Evolutionary conservation across 495 filamentous ascomycete genomes (phyloP), one percentile per base, ranked within the genome.

Genomic region (Xylaria telfairii): DNA sequence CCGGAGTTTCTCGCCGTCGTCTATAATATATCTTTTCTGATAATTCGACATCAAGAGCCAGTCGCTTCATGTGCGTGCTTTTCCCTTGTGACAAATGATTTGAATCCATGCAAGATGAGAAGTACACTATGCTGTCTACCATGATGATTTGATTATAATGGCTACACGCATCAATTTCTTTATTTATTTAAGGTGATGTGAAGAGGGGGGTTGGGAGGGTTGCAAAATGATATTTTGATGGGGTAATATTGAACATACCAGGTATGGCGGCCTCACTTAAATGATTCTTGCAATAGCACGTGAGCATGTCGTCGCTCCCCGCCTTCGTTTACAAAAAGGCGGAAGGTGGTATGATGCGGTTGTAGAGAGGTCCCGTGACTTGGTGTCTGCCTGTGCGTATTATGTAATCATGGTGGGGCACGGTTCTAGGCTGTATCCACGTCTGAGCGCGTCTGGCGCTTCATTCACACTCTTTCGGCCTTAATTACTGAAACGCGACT

Each of bases 361-460:
- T n/a, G 67, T 13, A 54, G 19, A 26, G 46, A 10, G 28, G 67
- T 77, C 75, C 64, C 62, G 75, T 77, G 75, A 73, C 63, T 59
- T 77, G 73, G 75, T 73, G 75, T 77, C 66, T 67, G 71, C 70
- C 57, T 69, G 46, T 68, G 63, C 42, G 4, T 68, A 28, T 74
- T 72, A 72, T 64, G 42, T 72, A 75, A 77, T 56, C 37, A 21
- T 37, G 21, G 69, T 64, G 60, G 61, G 49, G 60, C 30, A 9
- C 10, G 30, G 24, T 21, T 21, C 37, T 49, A 28, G 30, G 21
- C 24, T 32, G 41, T 28, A 10, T 37, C 51, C 17, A 44, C 32
- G 24, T 37, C 19, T 17, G 28, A 67, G 44, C 72, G 67, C 51
- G 53, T 57, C 67, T 34, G 62, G 17, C 39, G 69, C 28, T 49